Percentiles rank a stretch among this genome's conserved stretches.
Conservation (phyloP, 208 protist genomes). For the Acanthamoeba triangularis region DNA sequence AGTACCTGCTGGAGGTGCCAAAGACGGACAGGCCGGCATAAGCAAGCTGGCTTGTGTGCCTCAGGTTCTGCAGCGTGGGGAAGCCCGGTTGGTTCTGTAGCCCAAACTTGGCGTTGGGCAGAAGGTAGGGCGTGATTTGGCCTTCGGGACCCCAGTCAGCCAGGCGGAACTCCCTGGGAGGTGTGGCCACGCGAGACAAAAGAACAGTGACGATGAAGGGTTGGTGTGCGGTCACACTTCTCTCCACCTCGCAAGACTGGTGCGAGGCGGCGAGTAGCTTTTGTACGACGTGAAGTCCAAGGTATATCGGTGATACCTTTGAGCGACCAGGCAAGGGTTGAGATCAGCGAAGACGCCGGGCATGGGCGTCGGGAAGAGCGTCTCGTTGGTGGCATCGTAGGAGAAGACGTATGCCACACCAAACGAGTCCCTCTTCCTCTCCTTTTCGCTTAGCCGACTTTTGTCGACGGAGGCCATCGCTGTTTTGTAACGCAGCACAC, state of each 20-base stretch:
- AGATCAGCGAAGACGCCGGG: conserved; percentile 44
- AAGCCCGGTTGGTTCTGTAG: conserved; percentile 51
- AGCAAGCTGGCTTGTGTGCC: conserved; percentile 16
- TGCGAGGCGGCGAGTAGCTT: neutral
- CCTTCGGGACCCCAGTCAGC: conserved; percentile 15
- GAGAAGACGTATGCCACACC: conserved; percentile 31
- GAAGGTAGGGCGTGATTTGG: neutral
- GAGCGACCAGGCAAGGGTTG: neutral
- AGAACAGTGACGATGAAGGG: neutral
- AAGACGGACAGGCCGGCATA: conserved; percentile 70
- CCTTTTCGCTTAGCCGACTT: conserved; percentile 25
- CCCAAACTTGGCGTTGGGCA: conserved; percentile 38
- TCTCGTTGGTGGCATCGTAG: neutral
- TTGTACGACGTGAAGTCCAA: neutral
- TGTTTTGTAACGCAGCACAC: neutral
- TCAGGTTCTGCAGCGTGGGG: conserved; percentile 44
- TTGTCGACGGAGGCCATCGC: conserved; percentile 47
- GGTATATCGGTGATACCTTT: neutral
- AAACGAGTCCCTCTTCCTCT: conserved; percentile 30
- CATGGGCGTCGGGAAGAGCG: conserved; percentile 30
- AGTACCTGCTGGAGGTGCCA: conserved; percentile 53
- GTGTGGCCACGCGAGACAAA: neutral
- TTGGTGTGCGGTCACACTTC: too few species aligned
- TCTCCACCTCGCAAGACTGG: neutral
- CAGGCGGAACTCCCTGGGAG: conserved; percentile 27